These are phyloP conservation scores for Leucaena leucocephala DNA, from an alignment of 306 rosid species.

Conservation along the genomic window DNA sequence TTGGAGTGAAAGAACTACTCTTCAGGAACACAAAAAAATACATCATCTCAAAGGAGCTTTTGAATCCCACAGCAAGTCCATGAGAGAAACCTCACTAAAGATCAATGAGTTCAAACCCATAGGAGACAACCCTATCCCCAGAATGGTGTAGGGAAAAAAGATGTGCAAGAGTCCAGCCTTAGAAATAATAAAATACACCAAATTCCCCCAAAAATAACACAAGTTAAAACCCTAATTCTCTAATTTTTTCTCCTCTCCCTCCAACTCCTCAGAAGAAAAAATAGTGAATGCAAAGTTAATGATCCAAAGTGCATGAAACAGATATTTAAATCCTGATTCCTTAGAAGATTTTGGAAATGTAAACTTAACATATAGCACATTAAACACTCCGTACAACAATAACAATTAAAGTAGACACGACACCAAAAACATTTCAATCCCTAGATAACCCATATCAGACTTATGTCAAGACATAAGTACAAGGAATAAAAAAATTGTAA, in stretches of 20 bases:
- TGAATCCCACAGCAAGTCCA: slow-evolving; percentile 9
- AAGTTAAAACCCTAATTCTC: not conserved
- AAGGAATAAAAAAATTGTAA: not conserved
- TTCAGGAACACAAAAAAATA: slow-evolving; percentile 1
- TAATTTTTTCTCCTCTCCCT: not conserved
- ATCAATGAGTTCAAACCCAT: slow-evolving; percentile 17
- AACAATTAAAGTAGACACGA: not conserved
- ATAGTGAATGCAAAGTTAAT: not conserved
- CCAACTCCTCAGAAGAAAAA: not conserved
- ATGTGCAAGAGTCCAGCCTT: not conserved
- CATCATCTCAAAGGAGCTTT: slow-evolving; percentile 10
- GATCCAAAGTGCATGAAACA: not conserved
- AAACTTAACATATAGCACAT: not conserved
- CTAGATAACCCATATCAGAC: not conserved
- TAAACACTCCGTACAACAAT: not conserved
- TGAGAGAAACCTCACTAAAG: slow-evolving; percentile 13
- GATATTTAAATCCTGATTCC: not conserved
- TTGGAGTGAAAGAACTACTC: slow-evolving; percentile 11
- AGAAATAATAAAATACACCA: not conserved
- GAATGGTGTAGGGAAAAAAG: not conserved
- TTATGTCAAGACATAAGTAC: not conserved
- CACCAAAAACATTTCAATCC: not conserved
- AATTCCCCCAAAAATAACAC: not conserved
- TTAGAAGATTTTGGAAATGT: not conserved
- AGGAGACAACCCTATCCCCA: slow-evolving; percentile 30